Base-by-base conservation (phyloP, 2,329 filamentous ascomycete genomes). In the Talaromyces sp. region DNA sequence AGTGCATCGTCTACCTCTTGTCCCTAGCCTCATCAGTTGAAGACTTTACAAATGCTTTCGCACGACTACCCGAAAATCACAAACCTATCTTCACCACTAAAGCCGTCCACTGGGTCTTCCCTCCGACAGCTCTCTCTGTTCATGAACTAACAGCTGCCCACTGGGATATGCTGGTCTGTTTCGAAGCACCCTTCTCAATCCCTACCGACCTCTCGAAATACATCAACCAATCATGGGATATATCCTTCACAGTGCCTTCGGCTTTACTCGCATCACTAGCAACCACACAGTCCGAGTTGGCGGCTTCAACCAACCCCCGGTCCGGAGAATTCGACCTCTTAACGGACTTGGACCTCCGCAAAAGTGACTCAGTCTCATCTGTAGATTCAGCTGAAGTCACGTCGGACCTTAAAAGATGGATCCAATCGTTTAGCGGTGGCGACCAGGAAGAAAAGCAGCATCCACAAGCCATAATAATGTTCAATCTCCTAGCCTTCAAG, bases 401-500 rank as follows among this genome's bases (percentile, higher is more conserved):
- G 2, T 10, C 37, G 0, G 25, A 17, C n/a, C 37, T 62, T 4
- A 37, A 43, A 37, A 22, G 9, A 39, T 63, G 61, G 61, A 63
- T 63, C 7, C 6, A 27, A 11, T 19, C 61, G 9, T 57, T 63
- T 50, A 27, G 9, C 5, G 17, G 9, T 2, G 17, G 33, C 7
- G 11, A 25, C 10, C 33, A 57, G 31, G 35, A 43, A 37, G 33
- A 11, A 41, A 41, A 62, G 19, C 47, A 62, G 10, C 49, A 41
- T 9, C 5, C 60, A 43, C 43, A 58, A 58, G 25, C 25, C n/a
- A 35, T 63, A 17, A 63, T 63, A 3, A 63, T 63, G 61, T 35
- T 63, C 61, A 63, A 63, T 35, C 50, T 63, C 7, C 13, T 63
- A 7, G 35, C 61, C 10, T 63, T 63, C 50, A 63, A 63, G n/a